These are phyloP conservation scores for Fusarium sp. DNA, from an alignment of 2,329 filamentous ascomycete species.

Conservation along the genomic window DNA sequence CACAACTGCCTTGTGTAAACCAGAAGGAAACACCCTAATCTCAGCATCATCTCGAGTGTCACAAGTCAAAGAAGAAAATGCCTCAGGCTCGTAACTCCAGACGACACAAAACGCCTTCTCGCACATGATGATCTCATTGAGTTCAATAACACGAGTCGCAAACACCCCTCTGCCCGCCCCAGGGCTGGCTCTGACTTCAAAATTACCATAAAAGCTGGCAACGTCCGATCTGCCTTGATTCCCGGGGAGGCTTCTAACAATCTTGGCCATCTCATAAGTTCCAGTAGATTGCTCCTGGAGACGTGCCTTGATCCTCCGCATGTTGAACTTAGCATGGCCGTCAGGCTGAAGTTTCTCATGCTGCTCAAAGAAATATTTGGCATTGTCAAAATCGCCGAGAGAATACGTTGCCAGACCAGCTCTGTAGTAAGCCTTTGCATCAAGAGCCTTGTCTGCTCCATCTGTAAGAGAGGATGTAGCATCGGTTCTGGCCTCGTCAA, in stretches of 20 bases:
- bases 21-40: slow-evolving; percentile 48
- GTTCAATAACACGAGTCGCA: slow-evolving; percentile 46
- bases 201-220: slow-evolving; percentile 46
- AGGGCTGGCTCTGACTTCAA: slow-evolving; percentile 42
- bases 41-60: slow-evolving; percentile 45
- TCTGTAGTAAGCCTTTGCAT: slow-evolving; percentile 50
- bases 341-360: slow-evolving; percentile 42
- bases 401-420: slow-evolving; percentile 49
- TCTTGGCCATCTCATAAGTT: slow-evolving; percentile 37
- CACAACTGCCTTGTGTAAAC: slow-evolving; percentile 46
- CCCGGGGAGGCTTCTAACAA: slow-evolving; percentile 40
- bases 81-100: slow-evolving; percentile 48
- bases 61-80: slow-evolving; percentile 48
- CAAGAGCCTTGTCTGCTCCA: slow-evolving; percentile 31
- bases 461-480: slow-evolving; percentile 47
- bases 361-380: slow-evolving; percentile 41
- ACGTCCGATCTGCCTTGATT: slow-evolving; percentile 46
- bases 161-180: slow-evolving; percentile 54
- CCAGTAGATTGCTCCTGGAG: slow-evolving; percentile 44
- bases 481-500: slow-evolving; percentile 49
- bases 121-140: slow-evolving; percentile 49
- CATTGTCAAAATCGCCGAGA: slow-evolving; percentile 42
- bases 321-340: slow-evolving; percentile 31
- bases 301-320: slow-evolving; percentile 37
- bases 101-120: slow-evolving; percentile 52